Evolutionary conservation across 805 yeast species (phyloP).

Genomic region (Candida alai): DNA sequence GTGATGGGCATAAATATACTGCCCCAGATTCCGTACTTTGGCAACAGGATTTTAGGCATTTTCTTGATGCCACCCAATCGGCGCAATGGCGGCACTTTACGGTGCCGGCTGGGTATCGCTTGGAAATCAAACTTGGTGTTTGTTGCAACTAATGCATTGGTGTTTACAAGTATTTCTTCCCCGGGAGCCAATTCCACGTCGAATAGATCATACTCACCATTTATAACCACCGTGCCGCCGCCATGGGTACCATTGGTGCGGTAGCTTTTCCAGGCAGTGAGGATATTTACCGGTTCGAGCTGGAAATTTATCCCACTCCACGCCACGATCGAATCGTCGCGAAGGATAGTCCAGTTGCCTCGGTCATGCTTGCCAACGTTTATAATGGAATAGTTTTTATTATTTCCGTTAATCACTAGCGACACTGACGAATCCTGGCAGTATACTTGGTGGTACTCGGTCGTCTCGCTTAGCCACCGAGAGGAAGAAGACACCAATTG

Average conservation of each 20-base stretch:
- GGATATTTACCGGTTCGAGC: conserved; percentile 11
- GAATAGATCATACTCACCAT: conserved; percentile 37
- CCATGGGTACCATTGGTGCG: conserved; percentile 34
- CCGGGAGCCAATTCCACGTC: conserved; percentile 28
- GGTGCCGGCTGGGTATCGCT: too few relatives aligned
- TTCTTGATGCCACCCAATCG: too few relatives aligned
- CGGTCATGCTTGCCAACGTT: conserved; percentile 35
- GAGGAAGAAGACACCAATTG: conserved; percentile 15
- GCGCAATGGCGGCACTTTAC: not conserved
- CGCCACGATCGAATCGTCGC: conserved; percentile 36
- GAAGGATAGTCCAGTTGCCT: conserved; percentile 39
- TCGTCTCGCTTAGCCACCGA: not conserved
- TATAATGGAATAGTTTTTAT: conserved; percentile 35
- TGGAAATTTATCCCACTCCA: conserved; percentile 43
- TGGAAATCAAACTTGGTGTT: conserved; percentile 8
- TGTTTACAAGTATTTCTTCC: conserved; percentile 37
- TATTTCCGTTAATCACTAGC: conserved; percentile 29
- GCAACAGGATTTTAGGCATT: too few relatives aligned
- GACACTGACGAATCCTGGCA: conserved; percentile 14
- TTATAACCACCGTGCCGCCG: conserved; percentile 37
- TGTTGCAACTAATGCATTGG: conserved; percentile 39
- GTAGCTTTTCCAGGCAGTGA: conserved; percentile 23
- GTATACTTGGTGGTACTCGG: conserved; percentile 1
- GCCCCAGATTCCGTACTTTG: conserved; percentile 5
- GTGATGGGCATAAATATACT: not conserved